Percentiles rank a stretch among this genome's conserved stretches.
Evolutionary conservation across 1,139 yeast species (phyloP).

Genomic region (Hyphopichia pseudoburtonii): DNA sequence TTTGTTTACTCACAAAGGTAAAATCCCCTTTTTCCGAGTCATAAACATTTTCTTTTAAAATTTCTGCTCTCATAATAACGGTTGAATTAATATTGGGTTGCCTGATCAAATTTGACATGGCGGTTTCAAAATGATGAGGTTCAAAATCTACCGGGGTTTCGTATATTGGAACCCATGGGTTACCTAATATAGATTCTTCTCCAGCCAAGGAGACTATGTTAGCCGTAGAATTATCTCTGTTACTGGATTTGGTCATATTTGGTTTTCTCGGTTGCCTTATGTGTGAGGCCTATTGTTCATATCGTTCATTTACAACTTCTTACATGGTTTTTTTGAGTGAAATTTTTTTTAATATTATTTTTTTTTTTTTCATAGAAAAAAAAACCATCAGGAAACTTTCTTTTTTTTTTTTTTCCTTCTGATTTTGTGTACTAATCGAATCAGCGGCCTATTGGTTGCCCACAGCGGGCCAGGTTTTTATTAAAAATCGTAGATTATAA

Average conservation of each 20-base stretch:
- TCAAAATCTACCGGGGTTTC: constrained; percentile 44
- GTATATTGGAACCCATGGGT: constrained; percentile 64
- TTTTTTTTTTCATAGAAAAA: too few species aligned
- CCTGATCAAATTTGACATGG: constrained; percentile 76
- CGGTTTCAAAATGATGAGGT: constrained; percentile 62
- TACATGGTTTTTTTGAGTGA: not conserved
- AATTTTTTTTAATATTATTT: not conserved
- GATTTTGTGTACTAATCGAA: too few species aligned
- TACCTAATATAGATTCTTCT: constrained; percentile 54
- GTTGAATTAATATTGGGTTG: constrained; percentile 94
- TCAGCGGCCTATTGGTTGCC: too few species aligned
- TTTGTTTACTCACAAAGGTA: constrained; percentile 32
- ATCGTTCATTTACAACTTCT: not conserved
- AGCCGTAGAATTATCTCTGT: constrained; percentile 10
- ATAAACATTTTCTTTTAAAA: constrained; percentile 56
- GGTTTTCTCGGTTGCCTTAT: not conserved
- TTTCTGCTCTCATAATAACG: constrained; percentile 85
- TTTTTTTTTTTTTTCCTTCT: not conserved
- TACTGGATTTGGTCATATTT: constrained; percentile 13
- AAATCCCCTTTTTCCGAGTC: constrained; percentile 37
- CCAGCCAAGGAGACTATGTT: constrained; percentile 1
- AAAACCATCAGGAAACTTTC: too few species aligned
- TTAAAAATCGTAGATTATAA: not conserved
- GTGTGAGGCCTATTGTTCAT: not conserved
- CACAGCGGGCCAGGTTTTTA: too few species aligned